Conservation (phyloP, 768 basidiomycete genomes). For the Cytidiella melzeri region DNA sequence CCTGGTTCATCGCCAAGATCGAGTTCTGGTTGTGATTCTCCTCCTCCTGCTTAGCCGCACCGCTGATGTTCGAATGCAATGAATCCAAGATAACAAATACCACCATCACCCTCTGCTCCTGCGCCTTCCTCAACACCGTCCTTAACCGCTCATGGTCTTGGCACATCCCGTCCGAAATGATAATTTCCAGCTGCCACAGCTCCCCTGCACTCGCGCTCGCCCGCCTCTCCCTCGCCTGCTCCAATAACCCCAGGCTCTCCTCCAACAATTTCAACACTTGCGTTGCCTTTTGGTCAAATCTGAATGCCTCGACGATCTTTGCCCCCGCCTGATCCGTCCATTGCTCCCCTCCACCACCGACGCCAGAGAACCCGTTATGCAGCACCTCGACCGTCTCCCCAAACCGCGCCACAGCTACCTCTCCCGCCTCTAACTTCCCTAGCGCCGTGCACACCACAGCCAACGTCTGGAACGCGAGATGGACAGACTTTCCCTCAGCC, state of each 20-base stretch:
- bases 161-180: constrained; percentile 98
- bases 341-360: constrained; percentile 31
- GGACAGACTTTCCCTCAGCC: constrained; percentile 87
- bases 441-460: constrained; percentile 89
- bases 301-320: constrained; percentile 77
- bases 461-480: constrained; percentile 91
- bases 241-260: constrained; percentile 65
- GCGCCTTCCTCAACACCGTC: constrained; percentile 73
- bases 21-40: constrained; percentile 44
- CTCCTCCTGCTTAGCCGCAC: constrained; percentile 1
- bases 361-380: constrained; percentile 78
- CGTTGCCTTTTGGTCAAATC: constrained; percentile 85
- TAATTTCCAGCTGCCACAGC: constrained; percentile 96
- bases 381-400: constrained; percentile 84
- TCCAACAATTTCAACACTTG: constrained; percentile 82
- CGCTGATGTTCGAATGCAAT: constrained; percentile 46
- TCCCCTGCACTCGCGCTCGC: constrained; percentile 61
- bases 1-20: constrained; percentile 90
- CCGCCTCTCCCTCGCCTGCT: constrained; percentile 68
- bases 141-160: constrained; percentile 89
- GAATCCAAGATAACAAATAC: constrained; percentile 96
- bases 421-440: constrained; percentile 90
- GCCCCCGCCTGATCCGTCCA: constrained; percentile 78
- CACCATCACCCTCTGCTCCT: constrained; percentile 88
- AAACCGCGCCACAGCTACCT: constrained; percentile 86